These are phyloP conservation scores for Starmera caribaea DNA, from an alignment of 805 yeast species.

Conservation along the genomic window DNA sequence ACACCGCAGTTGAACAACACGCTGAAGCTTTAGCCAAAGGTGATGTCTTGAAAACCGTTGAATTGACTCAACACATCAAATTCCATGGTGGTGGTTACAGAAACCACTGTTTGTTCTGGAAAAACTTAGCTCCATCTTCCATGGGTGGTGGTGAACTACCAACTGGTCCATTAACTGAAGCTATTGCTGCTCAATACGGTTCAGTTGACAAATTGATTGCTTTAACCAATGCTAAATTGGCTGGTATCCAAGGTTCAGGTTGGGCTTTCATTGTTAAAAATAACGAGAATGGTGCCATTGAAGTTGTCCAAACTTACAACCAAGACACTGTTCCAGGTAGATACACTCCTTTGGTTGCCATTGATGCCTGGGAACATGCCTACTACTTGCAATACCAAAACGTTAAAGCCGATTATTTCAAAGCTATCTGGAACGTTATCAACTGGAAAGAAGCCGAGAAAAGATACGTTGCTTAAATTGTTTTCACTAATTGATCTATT, in stretches of 20 bases:
- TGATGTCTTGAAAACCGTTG: slow-evolving; percentile 50
- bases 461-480: slow-evolving; percentile 38
- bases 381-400: slow-evolving; percentile 90
- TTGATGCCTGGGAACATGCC: slow-evolving; percentile 97
- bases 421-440: slow-evolving; percentile 89
- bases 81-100: slow-evolving; percentile 91
- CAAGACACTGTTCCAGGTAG: slow-evolving; percentile 74
- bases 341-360: slow-evolving; percentile 70
- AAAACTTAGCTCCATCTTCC: slow-evolving; percentile 68
- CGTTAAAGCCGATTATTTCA: slow-evolving; percentile 85
- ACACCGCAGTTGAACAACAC: slow-evolving; percentile 65
- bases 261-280: slow-evolving; percentile 91
- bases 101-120: slow-evolving; percentile 85
- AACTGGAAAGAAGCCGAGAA: slow-evolving; percentile 88
- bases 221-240: slow-evolving; percentile 59
- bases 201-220: slow-evolving; percentile 57
- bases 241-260: slow-evolving; percentile 91
- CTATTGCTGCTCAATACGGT: slow-evolving; percentile 59
- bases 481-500: neutral
- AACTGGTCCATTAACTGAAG: slow-evolving; percentile 47
- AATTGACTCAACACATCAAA: slow-evolving; percentile 65
- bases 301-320: slow-evolving; percentile 72
- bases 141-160: slow-evolving; percentile 67
- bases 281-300: slow-evolving; percentile 62
- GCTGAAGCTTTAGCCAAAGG: slow-evolving; percentile 52